Percentiles rank a stretch among this genome's conserved stretches.
phyloP scores from a whole-genome alignment of 2,329 filamentous ascomycete genomes.

The Cladosporium sp. region DNA sequence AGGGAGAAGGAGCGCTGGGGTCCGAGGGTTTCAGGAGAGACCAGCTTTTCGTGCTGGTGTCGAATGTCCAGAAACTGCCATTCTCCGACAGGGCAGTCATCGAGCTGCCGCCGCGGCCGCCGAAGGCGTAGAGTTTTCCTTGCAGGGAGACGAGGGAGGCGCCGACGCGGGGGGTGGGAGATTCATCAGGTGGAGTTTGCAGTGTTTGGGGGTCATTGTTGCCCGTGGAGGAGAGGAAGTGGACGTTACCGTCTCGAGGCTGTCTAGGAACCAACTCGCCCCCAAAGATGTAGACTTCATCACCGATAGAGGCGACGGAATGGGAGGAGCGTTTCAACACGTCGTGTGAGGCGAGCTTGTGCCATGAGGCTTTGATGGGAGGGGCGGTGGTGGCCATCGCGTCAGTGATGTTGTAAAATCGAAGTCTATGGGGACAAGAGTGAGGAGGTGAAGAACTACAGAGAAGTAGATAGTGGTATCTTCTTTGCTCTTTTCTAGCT shows the following conservation, averaged over 20 bases:
- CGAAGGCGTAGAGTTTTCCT: slow-evolving; percentile 73
- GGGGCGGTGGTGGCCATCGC: background rate
- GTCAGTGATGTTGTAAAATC: too few species aligned
- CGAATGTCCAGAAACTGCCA: slow-evolving; percentile 73
- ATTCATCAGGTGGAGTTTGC: slow-evolving; percentile 17
- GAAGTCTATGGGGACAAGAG: too few species aligned
- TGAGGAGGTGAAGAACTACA: too few species aligned
- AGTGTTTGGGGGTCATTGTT: too few species aligned
- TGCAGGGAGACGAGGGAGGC: slow-evolving; percentile 66
- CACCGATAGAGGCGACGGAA: slow-evolving; percentile 47
- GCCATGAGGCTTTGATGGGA: slow-evolving; percentile 33
- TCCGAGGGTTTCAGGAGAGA: slow-evolving; percentile 55
- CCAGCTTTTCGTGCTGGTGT: slow-evolving; percentile 66
- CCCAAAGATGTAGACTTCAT: slow-evolving; percentile 68
- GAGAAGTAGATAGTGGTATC: too few species aligned
- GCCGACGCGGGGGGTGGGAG: slow-evolving; percentile 68
- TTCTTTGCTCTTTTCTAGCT: too few species aligned
- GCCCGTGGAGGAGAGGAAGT: slow-evolving; percentile 46
- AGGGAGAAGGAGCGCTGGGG: slow-evolving; percentile 50
- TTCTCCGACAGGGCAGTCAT: slow-evolving; percentile 70
- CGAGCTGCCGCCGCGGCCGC: slow-evolving; percentile 66
- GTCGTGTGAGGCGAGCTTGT: slow-evolving; percentile 30
- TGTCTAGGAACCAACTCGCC: slow-evolving; percentile 65
- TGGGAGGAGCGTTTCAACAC: slow-evolving; percentile 70
- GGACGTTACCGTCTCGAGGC: slow-evolving; percentile 69